Conservation (phyloP, 2,329 filamentous ascomycete genomes). For the Diplodia mutila region DNA sequence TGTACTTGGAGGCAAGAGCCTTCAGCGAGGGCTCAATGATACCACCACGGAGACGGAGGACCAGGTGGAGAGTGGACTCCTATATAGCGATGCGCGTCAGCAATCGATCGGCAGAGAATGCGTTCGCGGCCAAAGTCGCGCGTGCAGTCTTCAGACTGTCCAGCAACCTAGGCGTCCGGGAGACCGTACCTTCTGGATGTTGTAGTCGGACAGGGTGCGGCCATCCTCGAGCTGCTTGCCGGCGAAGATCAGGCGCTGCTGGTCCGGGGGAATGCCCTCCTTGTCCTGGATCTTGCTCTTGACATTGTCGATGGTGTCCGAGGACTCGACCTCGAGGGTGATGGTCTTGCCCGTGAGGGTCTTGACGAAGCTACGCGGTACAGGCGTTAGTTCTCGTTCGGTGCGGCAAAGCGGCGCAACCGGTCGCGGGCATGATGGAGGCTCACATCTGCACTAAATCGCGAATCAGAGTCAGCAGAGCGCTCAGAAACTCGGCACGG, state of each 20-base stretch:
- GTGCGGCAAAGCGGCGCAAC: slow-evolving; percentile 27
- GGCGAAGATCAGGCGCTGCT: slow-evolving; percentile 98
- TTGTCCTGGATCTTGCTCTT: slow-evolving; percentile 99
- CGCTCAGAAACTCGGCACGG: slow-evolving; percentile 7
- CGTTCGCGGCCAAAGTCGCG: background rate
- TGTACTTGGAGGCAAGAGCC: slow-evolving; percentile 98
- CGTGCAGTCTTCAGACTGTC: background rate
- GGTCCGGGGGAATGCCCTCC: slow-evolving; percentile 97
- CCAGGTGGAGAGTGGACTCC: slow-evolving; percentile 98
- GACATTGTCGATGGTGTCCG: slow-evolving; percentile 99
- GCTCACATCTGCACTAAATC: slow-evolving; percentile 86
- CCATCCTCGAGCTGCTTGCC: slow-evolving; percentile 99
- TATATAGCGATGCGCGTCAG: slow-evolving; percentile 45
- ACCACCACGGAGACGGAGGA: slow-evolving; percentile 98
- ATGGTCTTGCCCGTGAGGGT: slow-evolving; percentile 99
- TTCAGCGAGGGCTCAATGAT: slow-evolving; percentile 98
- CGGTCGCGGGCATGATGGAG: slow-evolving; percentile 32
- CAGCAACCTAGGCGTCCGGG: background rate
- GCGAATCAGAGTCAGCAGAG: slow-evolving; percentile 32
- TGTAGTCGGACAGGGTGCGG: slow-evolving; percentile 95
- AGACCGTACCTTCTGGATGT: slow-evolving; percentile 92
- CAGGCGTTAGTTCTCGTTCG: slow-evolving; percentile 35
- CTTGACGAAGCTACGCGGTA: slow-evolving; percentile 85
- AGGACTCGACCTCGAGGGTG: slow-evolving; percentile 98
- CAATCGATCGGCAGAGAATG: background rate